phyloP scores from a whole-genome alignment of 495 filamentous ascomycete genomes.

The Ascodesmis nigricans region DNA sequence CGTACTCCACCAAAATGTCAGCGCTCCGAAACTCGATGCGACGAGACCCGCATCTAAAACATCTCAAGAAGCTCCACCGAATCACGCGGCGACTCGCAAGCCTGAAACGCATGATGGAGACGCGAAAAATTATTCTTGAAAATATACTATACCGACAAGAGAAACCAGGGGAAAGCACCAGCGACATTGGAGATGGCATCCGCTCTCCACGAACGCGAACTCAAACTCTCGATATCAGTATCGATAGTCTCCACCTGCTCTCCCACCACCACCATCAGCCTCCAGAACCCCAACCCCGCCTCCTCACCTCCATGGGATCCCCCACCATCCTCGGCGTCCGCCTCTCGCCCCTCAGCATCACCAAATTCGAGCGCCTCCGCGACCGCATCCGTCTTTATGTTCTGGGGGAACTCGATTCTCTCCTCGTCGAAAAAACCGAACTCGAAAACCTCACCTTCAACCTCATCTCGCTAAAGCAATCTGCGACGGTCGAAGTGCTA shows the following conservation, averaged over 20 bases:
- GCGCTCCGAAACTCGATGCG: conserved; percentile 38
- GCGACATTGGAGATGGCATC: background rate
- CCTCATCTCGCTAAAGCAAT: conserved; percentile 66
- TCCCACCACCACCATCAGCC: background rate
- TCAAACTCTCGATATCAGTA: too few relatives aligned
- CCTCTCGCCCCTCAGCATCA: conserved; percentile 40
- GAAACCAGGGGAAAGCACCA: conserved; percentile 22
- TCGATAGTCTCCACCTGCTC: too few relatives aligned
- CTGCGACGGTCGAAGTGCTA: conserved; percentile 51
- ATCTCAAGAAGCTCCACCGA: conserved; percentile 51
- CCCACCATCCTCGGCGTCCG: conserved; percentile 30
- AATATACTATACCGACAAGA: conserved; percentile 37
- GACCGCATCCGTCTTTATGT: conserved; percentile 62
- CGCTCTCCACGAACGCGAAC: background rate
- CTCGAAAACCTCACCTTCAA: conserved; percentile 59
- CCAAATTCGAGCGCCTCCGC: conserved; percentile 52
- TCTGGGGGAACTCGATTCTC: conserved; percentile 58
- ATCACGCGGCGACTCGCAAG: conserved; percentile 44
- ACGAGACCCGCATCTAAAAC: conserved; percentile 32
- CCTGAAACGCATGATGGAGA: conserved; percentile 54
- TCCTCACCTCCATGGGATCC: conserved; percentile 17
- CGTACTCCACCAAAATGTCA: conserved; percentile 36
- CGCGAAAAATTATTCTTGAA: conserved; percentile 55
- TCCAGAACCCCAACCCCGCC: background rate
- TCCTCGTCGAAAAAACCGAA: conserved; percentile 53